These are phyloP conservation scores for Theobroma cacao DNA, from an alignment of 345 rosid genomes.

Conservation along the genomic window DNA sequence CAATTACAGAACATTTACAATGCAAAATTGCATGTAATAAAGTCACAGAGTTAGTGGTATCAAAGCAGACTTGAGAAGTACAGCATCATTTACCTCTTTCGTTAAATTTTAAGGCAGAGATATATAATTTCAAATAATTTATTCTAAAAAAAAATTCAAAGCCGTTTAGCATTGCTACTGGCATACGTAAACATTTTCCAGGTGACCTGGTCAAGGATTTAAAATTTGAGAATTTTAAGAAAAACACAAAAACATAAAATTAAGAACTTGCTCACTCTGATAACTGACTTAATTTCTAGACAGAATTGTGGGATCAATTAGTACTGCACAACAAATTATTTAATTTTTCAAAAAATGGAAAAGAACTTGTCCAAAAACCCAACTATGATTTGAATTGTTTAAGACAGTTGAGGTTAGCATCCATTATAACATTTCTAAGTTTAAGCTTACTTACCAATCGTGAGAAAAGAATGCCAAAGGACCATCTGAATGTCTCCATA, in stretches of 20 bases:
- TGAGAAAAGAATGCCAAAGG: conserved; percentile 94
- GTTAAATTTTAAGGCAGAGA: not conserved
- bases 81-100: not conserved
- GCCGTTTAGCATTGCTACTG: not conserved
- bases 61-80: not conserved
- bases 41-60: not conserved
- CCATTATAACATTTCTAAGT: not conserved
- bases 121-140: not conserved
- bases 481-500: conserved; percentile 89
- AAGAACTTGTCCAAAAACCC: not conserved
- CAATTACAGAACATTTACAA: not conserved
- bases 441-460: conserved; percentile 69
- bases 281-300: not conserved
- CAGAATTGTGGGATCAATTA: not conserved
- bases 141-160: not conserved
- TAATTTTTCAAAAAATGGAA: not conserved
- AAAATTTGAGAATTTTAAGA: not conserved
- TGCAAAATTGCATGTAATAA: not conserved
- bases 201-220: not conserved
- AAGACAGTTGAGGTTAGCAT: not conserved
- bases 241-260: not conserved
- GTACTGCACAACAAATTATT: not conserved
- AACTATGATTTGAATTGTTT: not conserved
- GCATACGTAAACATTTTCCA: not conserved
- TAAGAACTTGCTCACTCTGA: not conserved